These are phyloP conservation scores for Trichomonascaceae sp. DNA, from an alignment of 1,139 yeast species.

Conservation along the genomic window DNA sequence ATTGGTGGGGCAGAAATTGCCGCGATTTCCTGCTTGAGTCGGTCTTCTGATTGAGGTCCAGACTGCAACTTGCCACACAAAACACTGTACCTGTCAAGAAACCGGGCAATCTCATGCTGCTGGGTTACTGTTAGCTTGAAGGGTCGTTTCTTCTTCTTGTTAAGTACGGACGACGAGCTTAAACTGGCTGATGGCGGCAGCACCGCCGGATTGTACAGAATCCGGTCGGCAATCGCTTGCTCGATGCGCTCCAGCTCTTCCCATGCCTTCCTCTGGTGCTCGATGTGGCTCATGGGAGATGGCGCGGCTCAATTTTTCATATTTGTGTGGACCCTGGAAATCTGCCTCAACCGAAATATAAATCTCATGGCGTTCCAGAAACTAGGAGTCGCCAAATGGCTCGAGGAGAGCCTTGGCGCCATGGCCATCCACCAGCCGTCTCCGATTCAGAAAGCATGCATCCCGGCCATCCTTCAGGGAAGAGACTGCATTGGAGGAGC, in stretches of 20 bases:
- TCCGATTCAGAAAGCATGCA: conserved; percentile 75
- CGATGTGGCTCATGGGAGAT: neutral
- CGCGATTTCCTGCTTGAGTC: conserved; percentile 9
- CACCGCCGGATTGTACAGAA: conserved; percentile 35
- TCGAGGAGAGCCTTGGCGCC: conserved; percentile 61
- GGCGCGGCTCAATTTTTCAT: conserved; percentile 7
- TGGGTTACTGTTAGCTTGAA: conserved; percentile 40
- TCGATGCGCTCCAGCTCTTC: conserved; percentile 50
- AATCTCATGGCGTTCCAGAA: conserved; percentile 33
- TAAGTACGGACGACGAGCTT: conserved; percentile 16
- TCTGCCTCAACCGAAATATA: neutral
- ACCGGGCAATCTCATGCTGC: conserved; percentile 51
- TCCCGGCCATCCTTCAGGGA: conserved; percentile 72
- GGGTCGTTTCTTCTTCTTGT: conserved; percentile 28
- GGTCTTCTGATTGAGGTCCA: conserved; percentile 23
- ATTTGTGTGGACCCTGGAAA: conserved; percentile 1
- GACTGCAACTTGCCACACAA: no score
- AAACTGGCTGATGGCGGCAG: conserved; percentile 24
- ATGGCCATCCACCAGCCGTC: conserved; percentile 82
- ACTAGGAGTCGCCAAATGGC: conserved; percentile 78
- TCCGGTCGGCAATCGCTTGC: conserved; percentile 37
- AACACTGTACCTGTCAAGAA: conserved; percentile 42
- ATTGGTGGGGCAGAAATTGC: conserved; percentile 5
- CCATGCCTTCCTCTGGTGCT: conserved; percentile 11
- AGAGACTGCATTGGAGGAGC: conserved; percentile 97